Conservation (phyloP, 2,329 filamentous ascomycete genomes). For the Dryadomyces quercus-mongolicae region DNA sequence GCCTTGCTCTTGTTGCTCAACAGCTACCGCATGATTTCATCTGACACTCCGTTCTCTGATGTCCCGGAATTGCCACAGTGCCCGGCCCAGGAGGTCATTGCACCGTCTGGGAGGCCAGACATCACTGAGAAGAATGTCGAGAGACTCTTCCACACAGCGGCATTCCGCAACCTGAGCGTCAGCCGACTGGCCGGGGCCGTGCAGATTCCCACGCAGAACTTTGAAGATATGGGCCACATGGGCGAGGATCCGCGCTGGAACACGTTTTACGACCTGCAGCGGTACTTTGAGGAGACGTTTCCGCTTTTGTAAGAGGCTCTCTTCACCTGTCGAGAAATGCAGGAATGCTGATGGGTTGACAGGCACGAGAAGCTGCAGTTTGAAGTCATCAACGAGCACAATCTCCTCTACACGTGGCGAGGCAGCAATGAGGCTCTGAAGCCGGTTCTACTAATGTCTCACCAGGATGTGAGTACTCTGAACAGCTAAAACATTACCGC, state of each 20-base stretch:
- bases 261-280: slow-evolving; percentile 40
- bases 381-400: slow-evolving; percentile 46
- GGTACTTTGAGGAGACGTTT: slow-evolving; percentile 35
- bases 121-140: slow-evolving; percentile 2
- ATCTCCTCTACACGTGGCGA: slow-evolving; percentile 44
- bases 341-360: background rate
- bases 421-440: slow-evolving; percentile 36
- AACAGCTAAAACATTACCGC: no score
- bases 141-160: background rate
- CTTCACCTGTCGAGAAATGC: no score
- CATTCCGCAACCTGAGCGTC: slow-evolving; percentile 15
- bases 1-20: background rate
- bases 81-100: background rate
- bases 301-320: slow-evolving; percentile 25
- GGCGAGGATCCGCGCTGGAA: slow-evolving; percentile 46
- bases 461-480: slow-evolving; percentile 42
- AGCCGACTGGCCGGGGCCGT: slow-evolving; percentile 18
- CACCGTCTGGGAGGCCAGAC: background rate
- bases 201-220: slow-evolving; percentile 18
- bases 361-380: slow-evolving; percentile 30
- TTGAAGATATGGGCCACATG: slow-evolving; percentile 34
- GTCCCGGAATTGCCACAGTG: background rate
- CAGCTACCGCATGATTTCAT: background rate
- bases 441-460: slow-evolving; percentile 46
- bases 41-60: background rate